Percentiles rank a stretch among this genome's conserved stretches.
phyloP scores from a whole-genome alignment of 208 protist genomes.

The Acanthamoeba royreba region DNA sequence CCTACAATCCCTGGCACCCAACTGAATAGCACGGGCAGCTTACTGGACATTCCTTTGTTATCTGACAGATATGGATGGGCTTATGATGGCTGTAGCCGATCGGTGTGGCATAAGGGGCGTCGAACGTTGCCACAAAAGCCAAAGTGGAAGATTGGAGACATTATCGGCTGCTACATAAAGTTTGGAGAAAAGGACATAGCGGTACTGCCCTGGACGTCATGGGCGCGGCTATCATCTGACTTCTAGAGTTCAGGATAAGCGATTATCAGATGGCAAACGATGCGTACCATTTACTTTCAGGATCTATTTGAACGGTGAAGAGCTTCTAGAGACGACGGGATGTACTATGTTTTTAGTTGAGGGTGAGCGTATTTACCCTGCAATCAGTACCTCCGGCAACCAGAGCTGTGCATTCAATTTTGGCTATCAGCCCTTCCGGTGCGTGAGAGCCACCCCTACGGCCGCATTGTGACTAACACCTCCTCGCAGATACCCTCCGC shows the following conservation, averaged over 20 bases:
- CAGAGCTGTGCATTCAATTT: not conserved
- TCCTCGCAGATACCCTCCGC: not conserved
- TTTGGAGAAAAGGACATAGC: not conserved
- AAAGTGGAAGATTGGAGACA: not conserved
- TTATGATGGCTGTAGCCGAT: not conserved
- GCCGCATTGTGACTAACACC: no score
- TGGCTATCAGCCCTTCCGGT: not conserved
- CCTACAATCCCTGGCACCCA: no score
- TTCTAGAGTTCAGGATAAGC: not conserved
- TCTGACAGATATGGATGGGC: not conserved
- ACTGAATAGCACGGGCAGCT: no score
- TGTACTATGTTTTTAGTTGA: not conserved
- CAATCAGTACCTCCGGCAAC: not conserved
- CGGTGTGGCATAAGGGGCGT: not conserved
- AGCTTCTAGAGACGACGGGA: not conserved
- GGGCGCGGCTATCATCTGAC: not conserved
- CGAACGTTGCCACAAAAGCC: not conserved
- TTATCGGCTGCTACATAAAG: not conserved
- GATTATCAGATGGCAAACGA: not conserved
- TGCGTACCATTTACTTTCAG: not conserved
- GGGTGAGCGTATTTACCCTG: not conserved
- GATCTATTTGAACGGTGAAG: not conserved
- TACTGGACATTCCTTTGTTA: no score
- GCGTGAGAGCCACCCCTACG: no score
- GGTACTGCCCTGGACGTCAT: not conserved